Conservation (phyloP, 129 eudicot species). For the Pittosporum tobira region DNA sequence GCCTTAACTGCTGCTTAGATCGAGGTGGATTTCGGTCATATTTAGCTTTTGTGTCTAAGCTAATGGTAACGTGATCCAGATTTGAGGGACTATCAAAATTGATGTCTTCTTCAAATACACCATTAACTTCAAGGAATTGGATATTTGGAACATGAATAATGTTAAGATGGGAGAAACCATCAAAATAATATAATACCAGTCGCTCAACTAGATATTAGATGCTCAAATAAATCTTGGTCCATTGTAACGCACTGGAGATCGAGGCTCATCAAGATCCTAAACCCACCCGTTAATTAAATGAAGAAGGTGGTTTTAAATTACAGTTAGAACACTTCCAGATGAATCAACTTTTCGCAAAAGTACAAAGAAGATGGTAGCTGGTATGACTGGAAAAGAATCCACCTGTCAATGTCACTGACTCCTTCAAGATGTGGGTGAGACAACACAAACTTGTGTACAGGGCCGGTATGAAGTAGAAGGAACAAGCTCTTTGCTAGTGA, state of each 20-base stretch:
- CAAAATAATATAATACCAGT: slow-evolving; percentile 67
- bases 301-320: slow-evolving; percentile 47
- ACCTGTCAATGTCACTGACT: slow-evolving; percentile 66
- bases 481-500: slow-evolving; percentile 49
- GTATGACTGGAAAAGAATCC: slow-evolving; percentile 78
- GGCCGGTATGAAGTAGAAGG: slow-evolving; percentile 57
- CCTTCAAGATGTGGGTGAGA: slow-evolving; percentile 78
- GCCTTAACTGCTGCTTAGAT: slow-evolving; percentile 39
- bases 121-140: slow-evolving; percentile 66
- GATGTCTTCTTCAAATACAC: slow-evolving; percentile 63
- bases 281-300: slow-evolving; percentile 53
- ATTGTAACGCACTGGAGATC: slow-evolving; percentile 71
- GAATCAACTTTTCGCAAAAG: slow-evolving; percentile 48
- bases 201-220: slow-evolving; percentile 57
- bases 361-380: slow-evolving; percentile 64
- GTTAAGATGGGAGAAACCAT: slow-evolving; percentile 56
- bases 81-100: slow-evolving; percentile 40
- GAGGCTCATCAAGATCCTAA: slow-evolving; percentile 58
- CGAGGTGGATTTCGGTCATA: slow-evolving; percentile 30
- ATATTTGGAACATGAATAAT: slow-evolving; percentile 81
- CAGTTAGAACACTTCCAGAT: slow-evolving; percentile 83
- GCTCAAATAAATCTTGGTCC: slow-evolving; percentile 70
- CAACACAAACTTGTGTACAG: slow-evolving; percentile 58
- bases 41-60: slow-evolving; percentile 42
- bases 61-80: slow-evolving; percentile 62